Evolutionary conservation across 371 early-diverging fungal species (phyloP).

Genomic region (Conidiobolus coronatus): DNA sequence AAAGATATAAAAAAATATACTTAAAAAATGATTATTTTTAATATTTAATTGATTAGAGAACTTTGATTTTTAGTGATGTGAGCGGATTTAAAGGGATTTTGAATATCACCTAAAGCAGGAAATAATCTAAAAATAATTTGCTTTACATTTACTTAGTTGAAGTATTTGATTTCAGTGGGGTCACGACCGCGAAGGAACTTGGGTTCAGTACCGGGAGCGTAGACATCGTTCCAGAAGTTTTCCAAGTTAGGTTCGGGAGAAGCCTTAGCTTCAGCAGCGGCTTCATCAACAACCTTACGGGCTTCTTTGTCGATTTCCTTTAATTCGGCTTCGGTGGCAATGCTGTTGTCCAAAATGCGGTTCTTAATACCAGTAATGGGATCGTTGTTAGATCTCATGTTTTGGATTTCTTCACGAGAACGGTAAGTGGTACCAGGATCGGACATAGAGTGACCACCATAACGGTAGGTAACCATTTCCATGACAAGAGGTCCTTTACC

Average conservation of each 20-base stretch:
- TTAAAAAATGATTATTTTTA: too few relatives aligned
- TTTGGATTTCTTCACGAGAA: slow-evolving; percentile 91
- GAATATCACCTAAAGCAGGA: too few relatives aligned
- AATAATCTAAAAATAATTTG: too few relatives aligned
- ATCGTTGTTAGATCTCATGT: slow-evolving; percentile 84
- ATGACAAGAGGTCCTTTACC: slow-evolving; percentile 90
- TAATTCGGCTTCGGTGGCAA: slow-evolving; percentile 64
- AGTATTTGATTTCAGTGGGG: slow-evolving; percentile 40
- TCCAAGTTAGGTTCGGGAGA: slow-evolving; percentile 48
- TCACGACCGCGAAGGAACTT: slow-evolving; percentile 54
- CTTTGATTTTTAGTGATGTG: too few relatives aligned
- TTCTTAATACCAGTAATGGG: slow-evolving; percentile 80
- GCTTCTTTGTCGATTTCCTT: slow-evolving; percentile 80
- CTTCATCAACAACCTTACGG: slow-evolving; percentile 63
- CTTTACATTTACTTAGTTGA: slow-evolving; percentile 8
- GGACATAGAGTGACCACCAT: slow-evolving; percentile 99
- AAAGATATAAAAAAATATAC: too few relatives aligned
- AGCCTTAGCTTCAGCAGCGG: slow-evolving; percentile 62
- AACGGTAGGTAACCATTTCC: slow-evolving; percentile 95
- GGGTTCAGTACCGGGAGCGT: slow-evolving; percentile 51
- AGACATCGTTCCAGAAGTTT: slow-evolving; percentile 66
- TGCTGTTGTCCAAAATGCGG: slow-evolving; percentile 37
- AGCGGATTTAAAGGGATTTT: too few relatives aligned
- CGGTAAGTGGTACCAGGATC: slow-evolving; percentile 98
- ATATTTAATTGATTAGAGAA: too few relatives aligned